A percentile compares a stretch with the other conserved stretches of the same genome.
phyloP scores from a whole-genome alignment of 106 monocot species.

The Dioscorea zingiberensis region DNA sequence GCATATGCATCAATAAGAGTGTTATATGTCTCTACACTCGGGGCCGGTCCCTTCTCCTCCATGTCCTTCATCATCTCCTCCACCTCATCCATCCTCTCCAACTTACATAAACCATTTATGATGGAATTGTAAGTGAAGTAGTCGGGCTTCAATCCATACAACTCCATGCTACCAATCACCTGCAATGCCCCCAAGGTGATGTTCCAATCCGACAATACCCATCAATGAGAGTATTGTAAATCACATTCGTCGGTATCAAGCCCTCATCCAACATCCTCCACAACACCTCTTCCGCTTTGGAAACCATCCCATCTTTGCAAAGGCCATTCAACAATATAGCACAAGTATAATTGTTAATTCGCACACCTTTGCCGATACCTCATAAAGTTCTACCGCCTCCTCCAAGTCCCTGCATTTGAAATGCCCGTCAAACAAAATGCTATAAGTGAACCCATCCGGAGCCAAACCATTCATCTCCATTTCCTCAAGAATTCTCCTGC shows the following conservation, averaged over 20 bases:
- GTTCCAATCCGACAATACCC: slow-evolving; percentile 47
- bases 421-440: slow-evolving; percentile 29
- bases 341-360: slow-evolving; percentile 27
- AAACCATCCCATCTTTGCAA: slow-evolving; percentile 62
- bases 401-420: slow-evolving; percentile 11
- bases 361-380: slow-evolving; percentile 30
- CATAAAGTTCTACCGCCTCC: slow-evolving; percentile 29
- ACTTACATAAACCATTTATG: slow-evolving; percentile 65
- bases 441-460: slow-evolving; percentile 34
- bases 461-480: slow-evolving; percentile 33
- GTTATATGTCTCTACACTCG: slow-evolving; percentile 53
- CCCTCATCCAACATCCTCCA: slow-evolving; percentile 31
- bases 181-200: slow-evolving; percentile 36
- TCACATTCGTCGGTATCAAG: slow-evolving; percentile 42
- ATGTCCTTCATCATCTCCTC: slow-evolving; percentile 34
- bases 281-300: slow-evolving; percentile 48
- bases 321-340: slow-evolving; percentile 59
- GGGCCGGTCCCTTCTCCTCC: slow-evolving; percentile 31
- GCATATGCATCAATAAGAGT: slow-evolving; percentile 55
- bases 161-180: slow-evolving; percentile 37
- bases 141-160: slow-evolving; percentile 26
- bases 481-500: slow-evolving; percentile 25
- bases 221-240: slow-evolving; percentile 60
- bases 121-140: slow-evolving; percentile 65
- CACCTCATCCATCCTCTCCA: slow-evolving; percentile 43